phyloP scores from a whole-genome alignment of 106 monocot genomes.

The Amphibolis antarctica region DNA sequence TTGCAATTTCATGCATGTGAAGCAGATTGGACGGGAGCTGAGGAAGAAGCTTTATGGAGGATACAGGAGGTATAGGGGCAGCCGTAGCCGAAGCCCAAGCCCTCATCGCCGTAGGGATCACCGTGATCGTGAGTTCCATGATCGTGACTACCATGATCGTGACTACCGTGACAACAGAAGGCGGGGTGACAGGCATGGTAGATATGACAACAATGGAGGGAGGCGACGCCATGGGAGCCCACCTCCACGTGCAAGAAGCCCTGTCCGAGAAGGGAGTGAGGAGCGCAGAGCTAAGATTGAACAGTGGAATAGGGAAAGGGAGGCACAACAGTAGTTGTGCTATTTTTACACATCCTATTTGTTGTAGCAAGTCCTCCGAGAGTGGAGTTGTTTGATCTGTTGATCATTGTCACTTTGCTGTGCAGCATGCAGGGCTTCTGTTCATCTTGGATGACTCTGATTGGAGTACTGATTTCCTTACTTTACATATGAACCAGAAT shows the following conservation, averaged over 20 bases:
- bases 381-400: not conserved
- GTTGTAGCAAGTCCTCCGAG: not conserved
- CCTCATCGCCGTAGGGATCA: constrained; percentile 17
- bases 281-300: constrained; percentile 21
- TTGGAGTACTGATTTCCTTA: not conserved
- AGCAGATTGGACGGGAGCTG: constrained; percentile 49
- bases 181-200: constrained; percentile 10
- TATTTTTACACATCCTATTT: not conserved
- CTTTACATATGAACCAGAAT: not conserved
- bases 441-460: not conserved
- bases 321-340: constrained; percentile 3
- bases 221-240: constrained; percentile 33
- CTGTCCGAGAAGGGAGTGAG: constrained; percentile 57
- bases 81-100: constrained; percentile 30
- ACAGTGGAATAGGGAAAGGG: constrained; percentile 23
- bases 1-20: constrained; percentile 70
- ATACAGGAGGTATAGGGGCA: constrained; percentile 14
- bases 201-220: constrained; percentile 27
- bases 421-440: not conserved
- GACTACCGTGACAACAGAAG: constrained; percentile 17
- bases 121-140: constrained; percentile 5
- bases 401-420: not conserved
- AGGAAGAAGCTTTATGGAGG: constrained; percentile 39
- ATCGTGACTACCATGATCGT: too few relatives aligned
- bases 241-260: constrained; percentile 17